phyloP scores from a whole-genome alignment of 768 basidiomycete species.

The Phlebiopsis flavidoalba region DNA sequence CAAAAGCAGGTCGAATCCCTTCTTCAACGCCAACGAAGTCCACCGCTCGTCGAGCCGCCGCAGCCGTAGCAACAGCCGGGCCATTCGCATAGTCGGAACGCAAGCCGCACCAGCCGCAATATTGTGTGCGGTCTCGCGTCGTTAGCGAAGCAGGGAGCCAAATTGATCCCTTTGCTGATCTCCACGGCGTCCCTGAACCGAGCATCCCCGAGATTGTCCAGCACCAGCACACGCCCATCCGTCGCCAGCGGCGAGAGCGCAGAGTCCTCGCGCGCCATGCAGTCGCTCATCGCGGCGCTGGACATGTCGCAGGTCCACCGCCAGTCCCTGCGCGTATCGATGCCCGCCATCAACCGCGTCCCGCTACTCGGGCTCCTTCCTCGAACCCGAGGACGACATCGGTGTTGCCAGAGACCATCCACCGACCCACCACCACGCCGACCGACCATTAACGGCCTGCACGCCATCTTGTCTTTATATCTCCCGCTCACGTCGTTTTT shows the following conservation, averaged over 20 bases:
- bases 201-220: conserved; percentile 9
- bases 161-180: conserved; percentile 41
- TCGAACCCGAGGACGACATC: conserved; percentile 20
- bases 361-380: conserved; percentile 15
- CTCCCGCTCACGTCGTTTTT: neutral
- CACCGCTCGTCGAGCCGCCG: conserved; percentile 15
- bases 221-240: conserved; percentile 22
- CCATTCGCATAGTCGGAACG: conserved; percentile 13
- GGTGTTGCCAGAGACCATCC: conserved; percentile 26
- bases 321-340: conserved; percentile 31
- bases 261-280: conserved; percentile 45
- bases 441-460: neutral
- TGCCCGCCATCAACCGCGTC: conserved; percentile 48
- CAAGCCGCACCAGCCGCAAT: conserved; percentile 10
- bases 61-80: conserved; percentile 23
- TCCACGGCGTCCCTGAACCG: conserved; percentile 2
- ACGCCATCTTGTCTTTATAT: neutral
- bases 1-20: conserved; percentile 40
- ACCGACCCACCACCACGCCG: conserved; percentile 21
- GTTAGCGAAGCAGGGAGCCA: conserved; percentile 1
- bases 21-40: conserved; percentile 34
- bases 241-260: conserved; percentile 28
- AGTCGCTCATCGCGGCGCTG: conserved; percentile 66
- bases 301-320: conserved; percentile 37
- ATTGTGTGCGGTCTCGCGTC: conserved; percentile 9